Evolutionary conservation across 768 basidiomycete genomes (phyloP), one percentile per base, ranked within the genome.

Genomic region (Russula sp.): DNA sequence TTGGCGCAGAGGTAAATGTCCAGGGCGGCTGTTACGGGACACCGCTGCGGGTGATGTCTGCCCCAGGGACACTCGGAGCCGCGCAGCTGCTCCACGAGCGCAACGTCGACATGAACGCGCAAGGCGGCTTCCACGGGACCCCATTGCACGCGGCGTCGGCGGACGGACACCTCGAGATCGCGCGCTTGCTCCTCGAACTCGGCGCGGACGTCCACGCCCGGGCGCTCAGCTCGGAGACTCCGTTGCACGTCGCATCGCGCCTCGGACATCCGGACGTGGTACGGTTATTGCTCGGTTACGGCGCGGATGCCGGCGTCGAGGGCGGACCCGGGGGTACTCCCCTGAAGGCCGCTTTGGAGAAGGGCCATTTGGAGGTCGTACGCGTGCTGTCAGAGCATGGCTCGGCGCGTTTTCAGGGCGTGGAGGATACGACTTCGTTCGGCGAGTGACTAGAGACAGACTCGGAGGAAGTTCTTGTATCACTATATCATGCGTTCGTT

Each of bases 1-100:
- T 54, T 44, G 37, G 45, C 2, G 59, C 52, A 14, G 59, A 61
- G 22, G 45, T 55, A 27, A 61, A 55, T 45, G 6, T 55, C 35
- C 44, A n/a, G 16, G 59, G 59, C 8, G 59, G 59, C 18, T 61
- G 59, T 55, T 61, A 61, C 37, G 59, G 59, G 16, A 35, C 53
- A 8, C 53, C 59, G 9, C 13, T 61, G 27, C 52, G 8, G 53
- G 13, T 48, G 27, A 3, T 48, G 8, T 47, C 59, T 6, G 11
- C 44, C 7, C 45, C 44, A 7, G 52, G 52, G 13, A 31, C 35
- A 18, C 59, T 61, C 13, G 59, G 59, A 35, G 18, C 45, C 5
- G 52, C 52, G 18, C 59, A 61, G 35, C 55, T 61, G 31, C 52
- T 61, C 35, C 52, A 16, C 27, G 59, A 61, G 34, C 22, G 45